phyloP scores from a whole-genome alignment of 228 moss, liverwort and hornwort genomes.

The Sphagnum magellanicum region DNA sequence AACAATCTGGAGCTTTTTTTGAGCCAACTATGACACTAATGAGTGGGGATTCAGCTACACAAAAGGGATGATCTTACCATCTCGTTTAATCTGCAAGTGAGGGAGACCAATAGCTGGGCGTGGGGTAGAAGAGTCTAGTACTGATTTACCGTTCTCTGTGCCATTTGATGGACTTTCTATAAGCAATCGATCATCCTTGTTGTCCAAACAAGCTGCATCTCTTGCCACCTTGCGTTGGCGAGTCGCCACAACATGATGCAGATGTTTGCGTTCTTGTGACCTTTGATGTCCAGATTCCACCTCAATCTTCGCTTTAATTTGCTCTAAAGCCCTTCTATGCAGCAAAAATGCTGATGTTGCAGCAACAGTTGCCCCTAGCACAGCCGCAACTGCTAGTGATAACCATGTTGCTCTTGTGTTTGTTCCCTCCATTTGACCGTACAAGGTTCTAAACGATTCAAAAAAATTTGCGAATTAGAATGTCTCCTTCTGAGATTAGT shows the following conservation, averaged over 20 bases:
- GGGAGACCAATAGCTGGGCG: constrained; percentile 57
- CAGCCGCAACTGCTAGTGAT: constrained; percentile 66
- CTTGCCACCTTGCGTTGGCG: too few relatives aligned
- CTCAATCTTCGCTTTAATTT: constrained; percentile 40
- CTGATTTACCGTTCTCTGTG: constrained; percentile 42
- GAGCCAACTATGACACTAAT: too few relatives aligned
- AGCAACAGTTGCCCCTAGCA: constrained; percentile 73
- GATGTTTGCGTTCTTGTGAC: constrained; percentile 8
- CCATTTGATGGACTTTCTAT: constrained; percentile 31
- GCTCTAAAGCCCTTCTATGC: constrained; percentile 61
- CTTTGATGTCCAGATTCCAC: constrained; percentile 30
- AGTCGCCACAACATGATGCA: too few relatives aligned
- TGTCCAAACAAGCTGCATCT: too few relatives aligned
- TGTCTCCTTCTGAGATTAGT: too few relatives aligned
- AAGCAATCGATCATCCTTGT: too few relatives aligned
- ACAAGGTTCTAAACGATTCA: too few relatives aligned
- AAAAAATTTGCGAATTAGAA: too few relatives aligned
- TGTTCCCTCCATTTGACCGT: constrained; percentile 23
- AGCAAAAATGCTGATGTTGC: constrained; percentile 67
- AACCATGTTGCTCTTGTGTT: constrained; percentile 49
- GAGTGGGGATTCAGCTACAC: too few relatives aligned
- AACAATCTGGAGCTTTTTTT: too few relatives aligned
- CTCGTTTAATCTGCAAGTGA: constrained; percentile 69
- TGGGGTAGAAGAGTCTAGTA: constrained; percentile 32
- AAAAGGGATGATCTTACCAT: constrained; percentile 26